Base-by-base conservation (phyloP, 306 rosid genomes). In the Fagus crenata region DNA sequence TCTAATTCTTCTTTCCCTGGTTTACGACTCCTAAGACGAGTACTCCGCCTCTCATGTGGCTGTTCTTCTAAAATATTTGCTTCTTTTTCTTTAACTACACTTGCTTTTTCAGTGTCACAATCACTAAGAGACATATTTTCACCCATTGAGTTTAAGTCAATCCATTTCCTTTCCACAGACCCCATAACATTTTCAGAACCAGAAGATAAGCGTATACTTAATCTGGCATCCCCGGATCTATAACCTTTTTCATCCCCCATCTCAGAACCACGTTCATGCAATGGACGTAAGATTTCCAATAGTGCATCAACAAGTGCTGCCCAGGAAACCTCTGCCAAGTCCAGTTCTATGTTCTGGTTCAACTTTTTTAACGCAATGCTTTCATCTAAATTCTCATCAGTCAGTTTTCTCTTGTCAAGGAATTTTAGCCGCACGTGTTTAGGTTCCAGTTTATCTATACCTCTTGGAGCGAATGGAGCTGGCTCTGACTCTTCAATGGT, bases 361-460 rank as follows among this genome's bases (percentile, higher is more conserved):
- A 77, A 79, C 88, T 85, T 95, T 85, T 95, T 92, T 61, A 82
- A 81, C 71, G 86, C 80, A 82, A 78, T 82, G 28, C 77, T 90
- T 74, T 87, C 92, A 69, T 81, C 93, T 55, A 83, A 83, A 81
- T 78, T 83, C 80, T 84, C 89, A 53, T 86, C 61, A 32, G 77
- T 82, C 65, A 88, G 85, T 83, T 95, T 95, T 83, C 98, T 92
- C 90, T 95, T 95, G 77, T 86, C 88, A 58, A 87, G 77, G 75
- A 95, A 95, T 83, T 87, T 88, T 75, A 95, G 97, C 72, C 96
- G 89, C 82, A 81, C 87, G 82, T 95, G 98, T 81, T 89, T 90
- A 55, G 98, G 97, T 80, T 89, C 93, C 81, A 95, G 86, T 86
- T 92, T 95, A 84, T 95, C 98, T 81, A 95, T 95, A 78, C 98